Percentiles rank a stretch among this genome's conserved stretches.
Conservation (phyloP, 257 asterid species). For the Rehmannia glutinosa region DNA sequence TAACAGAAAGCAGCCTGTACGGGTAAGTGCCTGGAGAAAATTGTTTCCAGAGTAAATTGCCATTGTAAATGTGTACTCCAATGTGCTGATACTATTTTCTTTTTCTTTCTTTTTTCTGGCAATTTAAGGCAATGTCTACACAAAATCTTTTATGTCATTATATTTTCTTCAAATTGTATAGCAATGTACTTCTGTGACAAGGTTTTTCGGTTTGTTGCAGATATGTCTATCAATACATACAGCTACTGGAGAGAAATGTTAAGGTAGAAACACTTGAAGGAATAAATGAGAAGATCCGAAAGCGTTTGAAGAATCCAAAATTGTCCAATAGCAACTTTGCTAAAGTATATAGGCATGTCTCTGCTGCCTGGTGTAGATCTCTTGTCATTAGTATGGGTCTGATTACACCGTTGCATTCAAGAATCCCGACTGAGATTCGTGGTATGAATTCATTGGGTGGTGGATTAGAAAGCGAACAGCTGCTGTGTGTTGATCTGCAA, state of each 20-base stretch:
- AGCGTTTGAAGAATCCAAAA: slow-evolving; percentile 95
- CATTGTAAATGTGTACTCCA: neutral
- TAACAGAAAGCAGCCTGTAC: slow-evolving; percentile 67
- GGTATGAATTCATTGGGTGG: slow-evolving; percentile 41
- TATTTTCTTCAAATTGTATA: neutral
- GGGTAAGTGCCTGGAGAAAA: slow-evolving; percentile 42
- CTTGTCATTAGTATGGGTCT: slow-evolving; percentile 93
- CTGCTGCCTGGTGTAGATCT: slow-evolving; percentile 97
- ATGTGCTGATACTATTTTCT: neutral
- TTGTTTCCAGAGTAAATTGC: neutral
- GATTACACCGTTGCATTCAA: slow-evolving; percentile 82
- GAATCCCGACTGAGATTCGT: slow-evolving; percentile 56
- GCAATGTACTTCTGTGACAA: slow-evolving; percentile 1
- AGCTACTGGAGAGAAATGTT: slow-evolving; percentile 64
- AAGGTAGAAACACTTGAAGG: slow-evolving; percentile 89
- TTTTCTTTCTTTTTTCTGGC: neutral
- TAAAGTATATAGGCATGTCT: slow-evolving; percentile 76
- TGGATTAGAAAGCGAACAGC: slow-evolving; percentile 56
- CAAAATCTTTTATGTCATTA: neutral
- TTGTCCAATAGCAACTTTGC: slow-evolving; percentile 71
- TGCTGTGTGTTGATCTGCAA: slow-evolving; percentile 86
- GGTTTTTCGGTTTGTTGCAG: slow-evolving; percentile 37
- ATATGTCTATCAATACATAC: slow-evolving; percentile 68
- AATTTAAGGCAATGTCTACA: neutral
- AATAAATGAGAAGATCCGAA: slow-evolving; percentile 90